phyloP scores from a whole-genome alignment of 2,329 filamentous ascomycete species.

The Beauveria rudraprayagi region DNA sequence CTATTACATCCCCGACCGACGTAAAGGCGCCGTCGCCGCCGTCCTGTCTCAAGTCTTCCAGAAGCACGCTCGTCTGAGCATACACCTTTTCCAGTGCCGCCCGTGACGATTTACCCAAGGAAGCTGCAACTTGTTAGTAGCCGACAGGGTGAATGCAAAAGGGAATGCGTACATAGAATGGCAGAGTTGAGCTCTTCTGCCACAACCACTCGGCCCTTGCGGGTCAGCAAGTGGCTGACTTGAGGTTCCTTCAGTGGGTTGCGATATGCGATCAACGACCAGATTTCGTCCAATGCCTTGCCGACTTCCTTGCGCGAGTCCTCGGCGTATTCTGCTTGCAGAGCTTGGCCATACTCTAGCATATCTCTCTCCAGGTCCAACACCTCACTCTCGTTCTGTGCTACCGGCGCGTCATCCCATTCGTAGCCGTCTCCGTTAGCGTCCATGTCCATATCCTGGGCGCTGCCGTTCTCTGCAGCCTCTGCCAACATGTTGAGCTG shows the following conservation, averaged over 20 bases:
- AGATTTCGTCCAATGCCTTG: conserved; percentile 73
- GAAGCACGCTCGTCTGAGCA: conserved; percentile 75
- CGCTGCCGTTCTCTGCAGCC: conserved; percentile 32
- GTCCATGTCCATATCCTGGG: conserved; percentile 47
- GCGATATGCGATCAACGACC: conserved; percentile 77
- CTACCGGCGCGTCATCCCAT: conserved; percentile 28
- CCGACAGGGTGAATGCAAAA: neutral
- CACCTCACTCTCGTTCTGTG: conserved; percentile 21
- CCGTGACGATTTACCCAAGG: conserved; percentile 79
- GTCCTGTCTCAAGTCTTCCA: conserved; percentile 73
- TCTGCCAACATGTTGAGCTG: conserved; percentile 49
- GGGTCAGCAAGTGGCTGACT: conserved; percentile 70
- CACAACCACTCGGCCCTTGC: conserved; percentile 64
- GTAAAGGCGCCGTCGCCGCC: conserved; percentile 79
- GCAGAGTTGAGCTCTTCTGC: conserved; percentile 92
- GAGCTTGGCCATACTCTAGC: conserved; percentile 68
- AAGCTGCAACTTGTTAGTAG: conserved; percentile 48
- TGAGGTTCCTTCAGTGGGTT: conserved; percentile 69
- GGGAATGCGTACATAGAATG: conserved; percentile 65
- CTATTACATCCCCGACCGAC: conserved; percentile 45
- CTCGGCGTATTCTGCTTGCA: conserved; percentile 68
- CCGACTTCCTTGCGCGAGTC: conserved; percentile 63
- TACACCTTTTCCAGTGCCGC: conserved; percentile 79
- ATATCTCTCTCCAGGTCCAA: conserved; percentile 56
- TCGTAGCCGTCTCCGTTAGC: conserved; percentile 48